Evolutionary conservation across 495 filamentous ascomycete species (phyloP).

Genomic region (Penicillium simplicissimum): DNA sequence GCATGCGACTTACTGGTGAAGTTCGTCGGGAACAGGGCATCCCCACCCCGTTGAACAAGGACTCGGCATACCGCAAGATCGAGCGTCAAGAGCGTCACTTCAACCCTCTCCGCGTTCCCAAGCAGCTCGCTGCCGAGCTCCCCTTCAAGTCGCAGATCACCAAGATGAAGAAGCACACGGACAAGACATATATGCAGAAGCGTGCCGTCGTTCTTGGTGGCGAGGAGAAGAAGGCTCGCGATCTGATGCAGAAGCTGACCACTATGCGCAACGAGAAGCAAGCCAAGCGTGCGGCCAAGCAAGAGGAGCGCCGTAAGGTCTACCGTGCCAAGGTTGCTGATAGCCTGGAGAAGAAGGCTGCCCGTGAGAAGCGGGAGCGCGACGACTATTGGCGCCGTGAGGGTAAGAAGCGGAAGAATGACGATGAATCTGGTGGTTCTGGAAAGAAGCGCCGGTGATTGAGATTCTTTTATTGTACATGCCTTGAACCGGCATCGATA

Average conservation of each 20-base stretch:
- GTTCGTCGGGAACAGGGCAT: constrained; percentile 76
- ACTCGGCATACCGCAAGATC: constrained; percentile 80
- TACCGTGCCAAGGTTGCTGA: constrained; percentile 81
- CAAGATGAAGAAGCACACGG: constrained; percentile 73
- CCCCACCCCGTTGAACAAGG: constrained; percentile 71
- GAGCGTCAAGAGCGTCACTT: constrained; percentile 83
- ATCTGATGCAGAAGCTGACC: constrained; percentile 91
- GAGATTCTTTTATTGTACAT: constrained; percentile 21
- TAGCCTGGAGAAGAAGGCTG: constrained; percentile 75
- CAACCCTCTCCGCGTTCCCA: constrained; percentile 89
- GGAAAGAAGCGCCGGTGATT: constrained; percentile 63
- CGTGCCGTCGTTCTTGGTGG: constrained; percentile 79
- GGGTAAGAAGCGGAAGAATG: constrained; percentile 85
- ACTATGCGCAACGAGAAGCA: constrained; percentile 89
- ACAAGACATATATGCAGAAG: constrained; percentile 90
- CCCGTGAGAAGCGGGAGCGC: constrained; percentile 83
- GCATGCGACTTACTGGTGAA: constrained; percentile 94
- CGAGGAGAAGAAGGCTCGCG: constrained; percentile 85
- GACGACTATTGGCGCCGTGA: constrained; percentile 92
- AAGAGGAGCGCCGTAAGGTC: constrained; percentile 77
- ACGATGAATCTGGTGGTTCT: constrained; percentile 60
- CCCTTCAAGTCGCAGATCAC: constrained; percentile 93
- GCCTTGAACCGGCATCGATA: constrained; percentile 17
- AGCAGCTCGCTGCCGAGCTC: constrained; percentile 77
- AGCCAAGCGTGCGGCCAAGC: constrained; percentile 74